Conservation (phyloP, 495 filamentous ascomycete genomes). For the Daldinia vernicosa region DNA sequence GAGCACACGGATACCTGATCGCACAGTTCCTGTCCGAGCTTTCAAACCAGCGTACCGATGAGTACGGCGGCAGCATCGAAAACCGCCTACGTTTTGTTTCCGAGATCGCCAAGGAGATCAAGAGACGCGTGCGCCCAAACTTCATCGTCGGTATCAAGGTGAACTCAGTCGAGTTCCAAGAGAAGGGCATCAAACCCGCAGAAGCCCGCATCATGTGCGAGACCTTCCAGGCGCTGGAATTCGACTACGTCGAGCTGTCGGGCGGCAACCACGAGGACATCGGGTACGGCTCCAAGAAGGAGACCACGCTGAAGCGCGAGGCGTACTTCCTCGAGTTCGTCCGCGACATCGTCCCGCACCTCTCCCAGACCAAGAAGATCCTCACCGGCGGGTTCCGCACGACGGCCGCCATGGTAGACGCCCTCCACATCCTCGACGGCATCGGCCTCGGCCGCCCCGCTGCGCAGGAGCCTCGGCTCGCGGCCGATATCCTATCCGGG, state of each 20-base stretch:
- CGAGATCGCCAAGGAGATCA: constrained; percentile 60
- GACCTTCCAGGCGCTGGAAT: constrained; percentile 59
- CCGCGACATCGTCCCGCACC: constrained; percentile 60
- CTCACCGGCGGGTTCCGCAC: constrained; percentile 69
- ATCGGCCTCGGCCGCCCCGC: constrained; percentile 62
- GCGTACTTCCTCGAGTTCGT: constrained; percentile 72
- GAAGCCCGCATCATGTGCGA: constrained; percentile 63
- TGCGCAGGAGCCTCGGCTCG: constrained; percentile 51
- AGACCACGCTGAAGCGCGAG: constrained; percentile 64
- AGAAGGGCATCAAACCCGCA: constrained; percentile 59
- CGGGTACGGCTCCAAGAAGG: constrained; percentile 57
- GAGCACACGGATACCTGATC: constrained; percentile 67
- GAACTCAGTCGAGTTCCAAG: constrained; percentile 71
- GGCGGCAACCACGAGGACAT: constrained; percentile 67
- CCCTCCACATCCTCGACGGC: constrained; percentile 66
- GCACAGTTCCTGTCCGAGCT: constrained; percentile 68
- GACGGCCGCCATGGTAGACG: constrained; percentile 49
- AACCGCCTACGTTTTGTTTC: constrained; percentile 64
- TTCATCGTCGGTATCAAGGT: constrained; percentile 71
- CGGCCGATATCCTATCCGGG: constrained; percentile 57
- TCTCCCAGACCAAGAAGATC: constrained; percentile 60
- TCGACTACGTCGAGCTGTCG: constrained; percentile 71
- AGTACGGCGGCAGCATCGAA: constrained; percentile 66
- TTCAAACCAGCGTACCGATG: constrained; percentile 67
- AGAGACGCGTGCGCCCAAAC: constrained; percentile 49